Evolutionary conservation across 1,139 yeast genomes (phyloP).

Genomic region (Hemisphaericaspora xylanilytica): DNA sequence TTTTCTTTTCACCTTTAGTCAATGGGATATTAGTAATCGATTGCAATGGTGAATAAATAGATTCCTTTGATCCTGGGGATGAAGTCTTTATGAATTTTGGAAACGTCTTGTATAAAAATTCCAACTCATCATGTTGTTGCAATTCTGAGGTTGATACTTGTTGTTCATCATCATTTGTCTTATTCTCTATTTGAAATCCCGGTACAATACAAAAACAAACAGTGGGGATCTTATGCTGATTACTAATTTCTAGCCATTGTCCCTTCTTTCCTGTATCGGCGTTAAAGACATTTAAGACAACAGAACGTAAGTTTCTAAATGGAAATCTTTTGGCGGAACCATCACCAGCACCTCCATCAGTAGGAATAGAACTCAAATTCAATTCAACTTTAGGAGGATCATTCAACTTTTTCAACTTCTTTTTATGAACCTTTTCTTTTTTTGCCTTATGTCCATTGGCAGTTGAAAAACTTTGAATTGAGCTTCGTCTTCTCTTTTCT

Average conservation of each 20-base stretch:
- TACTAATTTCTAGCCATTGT: conserved; percentile 36
- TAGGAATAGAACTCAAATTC: conserved; percentile 1
- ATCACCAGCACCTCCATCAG: conserved; percentile 7
- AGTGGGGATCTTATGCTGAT: conserved; percentile 26
- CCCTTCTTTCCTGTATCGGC: conserved; percentile 24
- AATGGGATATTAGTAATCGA: conserved; percentile 57
- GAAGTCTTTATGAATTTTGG: conserved; percentile 40
- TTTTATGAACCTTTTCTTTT: conserved; percentile 29
- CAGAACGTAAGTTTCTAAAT: conserved; percentile 48
- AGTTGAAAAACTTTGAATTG: conserved; percentile 26
- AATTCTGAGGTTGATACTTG: conserved; percentile 10
- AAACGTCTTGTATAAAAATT: conserved; percentile 41
- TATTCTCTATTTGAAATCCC: conserved; percentile 54
- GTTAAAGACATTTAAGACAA: conserved; percentile 47
- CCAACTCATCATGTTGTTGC: conserved; percentile 21
- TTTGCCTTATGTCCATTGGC: conserved; percentile 12
- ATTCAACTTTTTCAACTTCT: conserved; percentile 32
- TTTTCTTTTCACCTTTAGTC: conserved; percentile 51
- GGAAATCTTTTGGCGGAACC: conserved; percentile 21
- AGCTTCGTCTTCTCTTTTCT: conserved; percentile 44
- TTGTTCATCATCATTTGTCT: conserved; percentile 24
- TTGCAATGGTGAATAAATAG: conserved; percentile 53
- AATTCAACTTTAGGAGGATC: conserved; percentile 28
- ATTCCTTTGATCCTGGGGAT: conserved; percentile 63
- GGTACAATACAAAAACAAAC: conserved; percentile 66